Base-by-base conservation (phyloP, 352 stramenopile genomes). In the Phytophthora tentaculata region DNA sequence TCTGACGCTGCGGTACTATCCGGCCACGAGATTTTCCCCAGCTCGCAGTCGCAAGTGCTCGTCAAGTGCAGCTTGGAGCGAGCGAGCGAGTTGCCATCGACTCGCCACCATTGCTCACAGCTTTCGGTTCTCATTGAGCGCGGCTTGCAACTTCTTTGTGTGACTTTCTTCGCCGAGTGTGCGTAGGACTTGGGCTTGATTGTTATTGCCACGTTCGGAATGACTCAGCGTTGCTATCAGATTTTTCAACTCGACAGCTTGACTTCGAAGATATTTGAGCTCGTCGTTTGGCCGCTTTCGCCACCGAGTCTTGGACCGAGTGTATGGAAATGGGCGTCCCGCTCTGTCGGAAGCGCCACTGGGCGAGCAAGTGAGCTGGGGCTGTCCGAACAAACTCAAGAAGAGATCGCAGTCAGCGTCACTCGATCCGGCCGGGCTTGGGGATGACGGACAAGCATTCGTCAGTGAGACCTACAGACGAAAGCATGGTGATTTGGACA, bases 281-380 rank as follows among this genome's bases (percentile, higher is more conserved):
- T 76, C 69, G 48, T 76, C 64, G 29, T 70, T 73, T 41, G 64
- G 69, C 2, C 69, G 39, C 43, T 73, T 70, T 14, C 69, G 63
- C 50, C 67, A 69, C 16, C 63, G 63, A 4, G 44, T 62, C 39
- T 65, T 59, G 16, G 63, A 70, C 6, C 55, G 57, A 14, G 55
- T 61, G 48, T 70, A 70, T 12, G 64, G 64, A 45, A 57, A 64
- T n/a, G 41, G 57, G 14, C 64, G 57, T 5, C 43, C 51, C 22
- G 24, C 50, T 53, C 50, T 23, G 57, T 71, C 61, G 28, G 24
- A 43, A 13, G 37, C 32, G 32, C 8, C 7, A 14, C 32, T 43
- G 5, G 35, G 35, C n/a, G 35, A 43, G 35, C n/a, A 43, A 6
- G 12, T n/a, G 5, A 10, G 35, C 12, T 5, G 5, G 1, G 35